Evolutionary conservation across 2,329 filamentous ascomycete genomes (phyloP), one percentile per base, ranked within the genome.

Genomic region (Monilinia laxa): DNA sequence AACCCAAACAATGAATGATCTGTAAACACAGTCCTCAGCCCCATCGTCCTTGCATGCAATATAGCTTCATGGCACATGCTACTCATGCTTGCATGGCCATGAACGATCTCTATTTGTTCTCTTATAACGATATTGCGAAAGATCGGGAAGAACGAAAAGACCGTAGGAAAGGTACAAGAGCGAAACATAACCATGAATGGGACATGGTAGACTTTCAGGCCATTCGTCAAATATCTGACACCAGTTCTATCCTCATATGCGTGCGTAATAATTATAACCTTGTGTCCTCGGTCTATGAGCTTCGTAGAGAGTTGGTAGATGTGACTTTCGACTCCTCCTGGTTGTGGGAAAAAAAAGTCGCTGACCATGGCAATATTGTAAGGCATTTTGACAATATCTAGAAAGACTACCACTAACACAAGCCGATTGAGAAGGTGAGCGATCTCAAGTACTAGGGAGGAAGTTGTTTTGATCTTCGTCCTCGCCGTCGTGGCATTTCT

Each of bases 261-360:
- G 79, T 99, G 95, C 0, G 95, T 99, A 75, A 99, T 95, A 76
- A 99, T 90, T 70, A 99, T 92, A 74, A 99, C 94, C 81, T 97
- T 97, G 82, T 99, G 95, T 52, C 95, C 95, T 52, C 95, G 91
- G 78, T 99, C 94, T 72, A 98, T 93, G 72, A 99, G 87, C 84
- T 98, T 99, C 67, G 90, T 92, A 42, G 94, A 95, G 52, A 99
- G 84, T 79, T 99, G 95, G 81, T 99, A 99, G 74, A 99, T 98
- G 80, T 99, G 95, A 79, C 92, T 96, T 81, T 99, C 95, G 71
- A 99, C 88, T 74, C 95, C 95, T 76, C 95, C 93, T 63, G 95
- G 94, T 76, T 98, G 94, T 18, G 95, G 95, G 77, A 96, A 99
- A 88, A 99, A 99, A 85, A 96, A 97, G 83, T 99, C 95, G 85